A percentile compares a stretch with the other conserved stretches of the same genome.
Evolutionary conservation across 805 yeast species (phyloP).

Genomic region (Torulaspora quercuum): DNA sequence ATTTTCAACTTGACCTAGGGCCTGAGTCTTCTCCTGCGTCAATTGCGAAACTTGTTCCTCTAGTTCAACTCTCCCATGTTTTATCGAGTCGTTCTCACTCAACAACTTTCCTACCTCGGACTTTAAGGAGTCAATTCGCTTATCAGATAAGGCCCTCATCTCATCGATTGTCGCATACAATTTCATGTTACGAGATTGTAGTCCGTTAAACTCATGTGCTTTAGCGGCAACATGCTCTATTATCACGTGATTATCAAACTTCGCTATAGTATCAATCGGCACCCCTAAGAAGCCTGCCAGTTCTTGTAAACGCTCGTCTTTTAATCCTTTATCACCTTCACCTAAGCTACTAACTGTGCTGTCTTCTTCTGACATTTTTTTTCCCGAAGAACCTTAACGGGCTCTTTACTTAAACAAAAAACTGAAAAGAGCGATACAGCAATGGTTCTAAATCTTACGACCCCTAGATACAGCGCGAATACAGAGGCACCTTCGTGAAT

Average conservation of each 20-base stretch:
- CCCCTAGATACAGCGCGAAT: too few species aligned
- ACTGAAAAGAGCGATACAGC: too few species aligned
- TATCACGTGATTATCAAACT: slow-evolving; percentile 4
- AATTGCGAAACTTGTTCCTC: slow-evolving; percentile 23
- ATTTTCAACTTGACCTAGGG: slow-evolving; percentile 11
- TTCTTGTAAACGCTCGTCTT: slow-evolving; percentile 10
- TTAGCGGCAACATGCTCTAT: slow-evolving; percentile 14
- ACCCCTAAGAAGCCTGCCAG: slow-evolving; percentile 39
- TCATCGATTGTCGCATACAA: slow-evolving; percentile 43
- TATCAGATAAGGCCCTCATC: slow-evolving; percentile 34
- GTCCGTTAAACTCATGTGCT: slow-evolving; percentile 36
- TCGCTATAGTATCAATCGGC: slow-evolving; percentile 23
- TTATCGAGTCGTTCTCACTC: slow-evolving; percentile 24
- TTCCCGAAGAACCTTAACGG: too few species aligned
- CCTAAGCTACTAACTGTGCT: slow-evolving; percentile 1
- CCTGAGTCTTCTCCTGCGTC: slow-evolving; percentile 15
- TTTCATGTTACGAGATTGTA: slow-evolving; percentile 40
- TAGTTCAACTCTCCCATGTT: slow-evolving; percentile 20
- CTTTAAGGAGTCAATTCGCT: slow-evolving; percentile 36
- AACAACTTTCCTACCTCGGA: slow-evolving; percentile 29
- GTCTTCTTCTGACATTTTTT: slow-evolving; percentile 10
- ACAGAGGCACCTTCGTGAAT: too few species aligned
- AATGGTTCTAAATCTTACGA: too few species aligned
- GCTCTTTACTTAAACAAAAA: too few species aligned
- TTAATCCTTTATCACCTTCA: too few species aligned